A percentile compares a stretch with the other conserved stretches of the same genome.
These are phyloP conservation scores for Trichoderma sp. DNA, from an alignment of 2,329 filamentous ascomycete genomes.

Conservation along the genomic window DNA sequence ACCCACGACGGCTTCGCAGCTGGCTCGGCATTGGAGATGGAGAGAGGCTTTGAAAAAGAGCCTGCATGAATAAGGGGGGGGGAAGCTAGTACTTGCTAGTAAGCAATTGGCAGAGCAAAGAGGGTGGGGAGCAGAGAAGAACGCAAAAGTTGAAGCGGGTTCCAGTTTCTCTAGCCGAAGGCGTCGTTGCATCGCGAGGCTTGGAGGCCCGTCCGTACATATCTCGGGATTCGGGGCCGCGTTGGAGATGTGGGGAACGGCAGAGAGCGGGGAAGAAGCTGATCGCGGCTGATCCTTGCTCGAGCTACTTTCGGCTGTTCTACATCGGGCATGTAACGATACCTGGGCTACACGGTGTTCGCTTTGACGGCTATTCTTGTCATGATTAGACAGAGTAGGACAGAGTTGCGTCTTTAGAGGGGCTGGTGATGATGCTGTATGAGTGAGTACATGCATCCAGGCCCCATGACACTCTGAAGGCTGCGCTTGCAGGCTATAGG, in stretches of 20 bases:
- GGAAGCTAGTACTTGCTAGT: neutral
- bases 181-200: neutral
- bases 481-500: no score
- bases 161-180: constrained; percentile 16
- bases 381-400: neutral
- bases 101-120: neutral
- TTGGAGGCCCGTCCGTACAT: neutral
- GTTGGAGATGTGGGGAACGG: constrained; percentile 22
- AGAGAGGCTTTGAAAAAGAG: neutral
- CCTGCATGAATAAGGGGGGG: neutral
- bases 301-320: no score
- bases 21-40: constrained; percentile 9
- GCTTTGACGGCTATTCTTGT: neutral
- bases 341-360: neutral
- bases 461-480: neutral
- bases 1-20: constrained; percentile 7
- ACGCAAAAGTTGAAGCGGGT: neutral
- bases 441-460: neutral
- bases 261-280: constrained; percentile 4
- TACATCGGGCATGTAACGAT: neutral
- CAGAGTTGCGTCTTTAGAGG: neutral
- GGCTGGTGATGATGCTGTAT: neutral
- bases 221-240: constrained; percentile 23
- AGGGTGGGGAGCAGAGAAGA: neutral
- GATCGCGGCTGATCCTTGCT: neutral